Base-by-base conservation (phyloP, 1,139 yeast genomes). In the Geotrichum klebahnii region DNA sequence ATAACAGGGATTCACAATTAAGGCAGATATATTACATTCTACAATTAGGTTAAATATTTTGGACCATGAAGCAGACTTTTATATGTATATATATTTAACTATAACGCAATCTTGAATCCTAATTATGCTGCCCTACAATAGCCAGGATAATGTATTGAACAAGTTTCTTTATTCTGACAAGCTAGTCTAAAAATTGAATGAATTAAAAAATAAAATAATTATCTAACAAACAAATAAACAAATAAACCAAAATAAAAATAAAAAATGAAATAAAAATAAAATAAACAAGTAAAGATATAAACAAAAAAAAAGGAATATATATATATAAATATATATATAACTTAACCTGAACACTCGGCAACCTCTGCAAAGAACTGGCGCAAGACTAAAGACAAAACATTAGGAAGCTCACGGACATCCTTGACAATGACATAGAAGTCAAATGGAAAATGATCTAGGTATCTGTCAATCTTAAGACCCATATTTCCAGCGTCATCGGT, bases 351-450 rank as follows among this genome's bases (percentile, higher is more conserved):
- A 24, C 38, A 46, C 44, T 65, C 67, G 4, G 81, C 81, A 48
- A 78, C 67, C 63, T 88, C 95, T 1, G 89, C 74, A 67, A 92
- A 94, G 69, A 87, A 94, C 66, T 94, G 98, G 62, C 97, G 81
- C 57, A 94, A 74, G 55, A 94, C 90, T 60, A 85, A 74, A 2
- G 97, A 81, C 56, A 94, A 76, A 83, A 94, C 89, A 61, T 84
- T 88, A 19, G 99, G 98, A 47, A 94, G 76, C 68, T 92, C 97
- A 42, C 77, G 76, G 56, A 94, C 86, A 63, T 92, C 82, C 61
- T 87, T 82, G 34, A 94, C 97, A 59, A 94, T 92, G 54, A 92
- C 96, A 62, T 90, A 94, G 66, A 85, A 92, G 64, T 94, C 97
- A 69, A 94, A 94, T 59, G 98, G 97, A 80, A 94, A 94, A 23